Conservation (phyloP, 176 grass and related monocot species). For the Zea luxurians region DNA sequence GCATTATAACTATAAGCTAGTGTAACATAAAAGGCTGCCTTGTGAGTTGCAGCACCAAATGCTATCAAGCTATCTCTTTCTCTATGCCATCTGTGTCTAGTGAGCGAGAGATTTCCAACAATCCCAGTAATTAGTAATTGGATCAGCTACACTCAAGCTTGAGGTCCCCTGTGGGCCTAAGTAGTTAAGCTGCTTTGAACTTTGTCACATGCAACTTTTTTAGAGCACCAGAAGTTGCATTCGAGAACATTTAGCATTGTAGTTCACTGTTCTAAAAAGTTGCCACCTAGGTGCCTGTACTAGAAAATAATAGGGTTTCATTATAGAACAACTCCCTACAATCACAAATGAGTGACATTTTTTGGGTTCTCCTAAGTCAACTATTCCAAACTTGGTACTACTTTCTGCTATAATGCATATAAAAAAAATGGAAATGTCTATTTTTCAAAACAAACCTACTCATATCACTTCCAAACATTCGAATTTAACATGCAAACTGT, state of each 20-base stretch:
- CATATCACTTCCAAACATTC: not conserved
- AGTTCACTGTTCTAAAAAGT: not conserved
- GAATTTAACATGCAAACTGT: too few species aligned
- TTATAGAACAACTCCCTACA: not conserved
- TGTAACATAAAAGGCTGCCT: not conserved
- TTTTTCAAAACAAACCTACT: not conserved
- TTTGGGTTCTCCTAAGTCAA: not conserved
- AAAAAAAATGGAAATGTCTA: not conserved
- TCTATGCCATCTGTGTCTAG: not conserved
- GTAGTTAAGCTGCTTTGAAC: not conserved
- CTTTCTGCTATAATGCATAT: not conserved
- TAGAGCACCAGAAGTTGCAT: not conserved
- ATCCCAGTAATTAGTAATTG: not conserved
- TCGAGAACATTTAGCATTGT: slow-evolving; percentile 10
- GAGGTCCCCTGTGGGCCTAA: not conserved
- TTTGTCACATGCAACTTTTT: not conserved
- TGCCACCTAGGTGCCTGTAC: too few species aligned
- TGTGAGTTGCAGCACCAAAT: not conserved
- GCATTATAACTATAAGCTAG: not conserved
- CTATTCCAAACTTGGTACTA: not conserved
- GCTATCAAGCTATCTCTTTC: not conserved
- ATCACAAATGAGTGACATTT: not conserved
- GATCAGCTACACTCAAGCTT: not conserved
- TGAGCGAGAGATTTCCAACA: not conserved
- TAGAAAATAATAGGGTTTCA: not conserved